phyloP scores from a whole-genome alignment of 1,284 basidiomycete species.

The Ustilago crameri region DNA sequence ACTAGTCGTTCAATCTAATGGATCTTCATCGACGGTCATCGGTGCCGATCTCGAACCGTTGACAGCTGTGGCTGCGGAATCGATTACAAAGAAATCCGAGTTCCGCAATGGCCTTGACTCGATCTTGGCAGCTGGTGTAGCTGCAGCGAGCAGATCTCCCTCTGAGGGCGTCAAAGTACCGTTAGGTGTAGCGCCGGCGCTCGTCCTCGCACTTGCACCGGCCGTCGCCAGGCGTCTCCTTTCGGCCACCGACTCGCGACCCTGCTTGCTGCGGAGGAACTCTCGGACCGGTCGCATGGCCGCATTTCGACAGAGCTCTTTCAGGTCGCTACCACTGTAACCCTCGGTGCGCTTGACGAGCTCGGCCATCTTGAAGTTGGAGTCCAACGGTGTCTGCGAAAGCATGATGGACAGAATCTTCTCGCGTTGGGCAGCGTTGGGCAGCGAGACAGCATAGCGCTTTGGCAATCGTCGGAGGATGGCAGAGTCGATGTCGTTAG shows the following conservation, averaged over 20 bases:
- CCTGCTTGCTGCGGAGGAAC: constrained; percentile 61
- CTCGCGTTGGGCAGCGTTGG: constrained; percentile 81
- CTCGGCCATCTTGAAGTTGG: constrained; percentile 75
- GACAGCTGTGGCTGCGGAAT: constrained; percentile 51
- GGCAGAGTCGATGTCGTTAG: constrained; percentile 92
- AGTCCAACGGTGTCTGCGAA: constrained; percentile 71
- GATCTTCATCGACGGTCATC: constrained; percentile 51
- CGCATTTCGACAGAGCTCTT: constrained; percentile 88
- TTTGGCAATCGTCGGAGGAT: constrained; percentile 97
- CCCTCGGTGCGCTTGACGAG: constrained; percentile 82
- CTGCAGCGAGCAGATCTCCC: constrained; percentile 16
- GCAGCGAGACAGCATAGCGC: constrained; percentile 89
- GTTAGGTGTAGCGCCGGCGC: constrained; percentile 28
- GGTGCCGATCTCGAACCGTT: constrained; percentile 34
- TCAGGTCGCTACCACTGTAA: constrained; percentile 88
- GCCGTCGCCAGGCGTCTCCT: constrained; percentile 29
- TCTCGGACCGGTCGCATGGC: constrained; percentile 69
- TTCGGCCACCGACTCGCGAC: constrained; percentile 50
- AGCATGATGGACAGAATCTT: constrained; percentile 88
- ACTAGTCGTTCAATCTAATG: constrained; percentile 37
- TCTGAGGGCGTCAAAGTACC: constrained; percentile 34
- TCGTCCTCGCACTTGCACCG: constrained; percentile 23
- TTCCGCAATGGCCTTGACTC: constrained; percentile 60
- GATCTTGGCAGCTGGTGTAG: constrained; percentile 39
- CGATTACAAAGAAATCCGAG: constrained; percentile 63